Percentiles rank a stretch among this genome's conserved stretches.
Evolutionary conservation across 2,329 filamentous ascomycete species (phyloP).

Genomic region (Septoria linicola): DNA sequence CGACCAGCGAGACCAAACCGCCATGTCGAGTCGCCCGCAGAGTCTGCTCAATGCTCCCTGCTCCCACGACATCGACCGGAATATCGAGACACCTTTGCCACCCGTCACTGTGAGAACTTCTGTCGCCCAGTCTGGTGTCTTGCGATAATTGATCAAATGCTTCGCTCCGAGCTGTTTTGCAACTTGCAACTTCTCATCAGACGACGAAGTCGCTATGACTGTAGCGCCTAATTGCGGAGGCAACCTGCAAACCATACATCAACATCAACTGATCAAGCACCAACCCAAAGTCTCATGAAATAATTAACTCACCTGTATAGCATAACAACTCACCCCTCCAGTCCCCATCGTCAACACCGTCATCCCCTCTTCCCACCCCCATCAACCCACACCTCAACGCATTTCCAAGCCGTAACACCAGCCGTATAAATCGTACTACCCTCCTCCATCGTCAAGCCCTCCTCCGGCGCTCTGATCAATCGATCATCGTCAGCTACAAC

Average conservation of each 20-base stretch:
- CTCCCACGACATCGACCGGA: constrained; percentile 51
- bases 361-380: constrained; percentile 32
- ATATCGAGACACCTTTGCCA: constrained; percentile 45
- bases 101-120: constrained; percentile 51
- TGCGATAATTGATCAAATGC: constrained; percentile 62
- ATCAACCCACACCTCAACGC: constrained; percentile 57
- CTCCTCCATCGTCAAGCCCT: constrained; percentile 58
- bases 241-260: constrained; percentile 35
- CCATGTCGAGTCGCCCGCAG: constrained; percentile 43
- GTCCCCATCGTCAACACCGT: constrained; percentile 43
- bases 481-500: constrained; percentile 53
- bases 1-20: constrained; percentile 40
- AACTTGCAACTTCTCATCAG: constrained; percentile 53
- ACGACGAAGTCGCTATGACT: constrained; percentile 61
- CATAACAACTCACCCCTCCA: constrained; percentile 45
- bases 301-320: constrained; percentile 30
- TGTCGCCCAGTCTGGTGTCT: constrained; percentile 56
- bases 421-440: constrained; percentile 61
- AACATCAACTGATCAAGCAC: not conserved
- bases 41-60: constrained; percentile 44
- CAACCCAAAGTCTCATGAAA: too few relatives aligned
- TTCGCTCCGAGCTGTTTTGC: constrained; percentile 58
- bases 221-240: constrained; percentile 40
- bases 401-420: constrained; percentile 54
- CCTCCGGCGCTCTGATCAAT: constrained; percentile 56